Conservation (phyloP, 75 land plant species). For the Sequoia sempervirens region DNA sequence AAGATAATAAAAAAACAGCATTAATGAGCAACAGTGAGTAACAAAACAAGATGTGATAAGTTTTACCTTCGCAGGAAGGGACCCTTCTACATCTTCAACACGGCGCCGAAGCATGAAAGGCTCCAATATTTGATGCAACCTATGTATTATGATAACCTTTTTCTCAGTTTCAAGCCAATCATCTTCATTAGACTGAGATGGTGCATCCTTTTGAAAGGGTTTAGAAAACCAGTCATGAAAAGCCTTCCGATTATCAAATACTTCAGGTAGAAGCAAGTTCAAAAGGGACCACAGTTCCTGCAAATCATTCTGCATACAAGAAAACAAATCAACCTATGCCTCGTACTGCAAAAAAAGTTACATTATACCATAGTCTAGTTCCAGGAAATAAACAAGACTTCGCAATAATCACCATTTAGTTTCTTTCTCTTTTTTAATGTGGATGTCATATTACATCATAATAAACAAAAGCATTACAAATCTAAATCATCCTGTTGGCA, state of each 20-base stretch:
- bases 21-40: neutral
- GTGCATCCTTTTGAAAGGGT: constrained; percentile 91
- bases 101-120: constrained; percentile 99
- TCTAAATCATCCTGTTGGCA: neutral
- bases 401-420: neutral
- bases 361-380: neutral
- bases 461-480: neutral
- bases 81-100: constrained; percentile 99
- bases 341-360: neutral
- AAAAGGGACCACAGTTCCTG: constrained; percentile 99
- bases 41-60: neutral
- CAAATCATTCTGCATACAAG: constrained; percentile 82
- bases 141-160: constrained; percentile 95
- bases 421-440: too few species aligned
- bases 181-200: constrained; percentile 63
- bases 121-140: constrained; percentile 97
- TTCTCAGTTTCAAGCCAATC: constrained; percentile 99
- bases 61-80: constrained; percentile 93
- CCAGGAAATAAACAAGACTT: neutral
- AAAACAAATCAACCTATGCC: neutral
- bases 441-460: neutral
- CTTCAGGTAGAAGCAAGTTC: constrained; percentile 96
- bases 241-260: constrained; percentile 94
- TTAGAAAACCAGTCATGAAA: constrained; percentile 99
- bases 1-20: neutral